Evolutionary conservation across 257 asterid genomes (phyloP), one percentile per base, ranked within the genome.

Genomic region (Penstemon eatonii): DNA sequence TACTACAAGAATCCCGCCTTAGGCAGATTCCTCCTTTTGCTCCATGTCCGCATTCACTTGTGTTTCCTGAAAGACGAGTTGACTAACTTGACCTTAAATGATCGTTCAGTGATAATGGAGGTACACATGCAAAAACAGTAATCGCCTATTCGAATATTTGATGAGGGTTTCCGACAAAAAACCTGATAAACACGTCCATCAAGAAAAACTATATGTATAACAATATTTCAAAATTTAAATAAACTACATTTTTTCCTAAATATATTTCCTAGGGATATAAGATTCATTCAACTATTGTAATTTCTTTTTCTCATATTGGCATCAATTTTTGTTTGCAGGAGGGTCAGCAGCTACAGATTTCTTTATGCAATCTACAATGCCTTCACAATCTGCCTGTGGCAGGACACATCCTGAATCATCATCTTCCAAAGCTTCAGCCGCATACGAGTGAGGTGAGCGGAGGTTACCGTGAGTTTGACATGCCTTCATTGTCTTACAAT

Each of bases 401-500:
- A 77, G 44, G 25, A 56, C 10, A 69, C 89, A 84, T 6, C 71
- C 86, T 5, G 69, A 4, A 52, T 76, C 86, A 25, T 25, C 33
- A 6, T 84, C 91, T 9, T 80, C 84, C 51, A 38, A 3, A 8
- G n/a, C 43, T 44, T 33, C 70, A 0, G 15, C 75, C 19, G 71
- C 7, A 70, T 56, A 60, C 0, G 94, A 76, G 81, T 93, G 99
- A 13, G 99, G 99, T 43, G 99, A 93, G 38, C 87, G 89, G 66
- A 93, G 93, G 82, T 83, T 84, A 33, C 97, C 97, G 3, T 81
- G 96, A 51, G 88, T 87, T 69, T 93, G 99, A 63, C 99, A 93
- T 7, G 96, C 96, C 83, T 85, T 90, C 99, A 93, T 93, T 5
- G 99, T 93, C 87, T 93, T 93, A 60, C 99, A 94, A 71, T 94